Percentiles rank a stretch among this genome's conserved stretches.
Conservation (phyloP, 768 basidiomycete genomes). For the Mycena capillaripes region DNA sequence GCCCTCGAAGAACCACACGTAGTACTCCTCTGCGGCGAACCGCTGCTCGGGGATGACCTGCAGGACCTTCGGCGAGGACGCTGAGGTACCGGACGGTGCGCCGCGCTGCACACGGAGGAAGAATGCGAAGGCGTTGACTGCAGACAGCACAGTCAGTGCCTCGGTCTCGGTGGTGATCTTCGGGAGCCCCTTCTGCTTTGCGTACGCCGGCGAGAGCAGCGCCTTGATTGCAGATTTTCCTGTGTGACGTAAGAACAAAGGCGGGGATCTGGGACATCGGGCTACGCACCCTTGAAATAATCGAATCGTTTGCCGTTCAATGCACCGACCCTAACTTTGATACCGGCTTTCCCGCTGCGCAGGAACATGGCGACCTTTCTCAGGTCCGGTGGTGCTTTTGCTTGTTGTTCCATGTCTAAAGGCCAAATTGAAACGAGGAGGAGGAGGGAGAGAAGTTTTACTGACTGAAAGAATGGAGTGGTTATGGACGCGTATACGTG, state of each 20-base stretch:
- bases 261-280: background rate
- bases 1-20: constrained; percentile 97
- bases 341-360: constrained; percentile 86
- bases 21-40: constrained; percentile 87
- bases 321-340: constrained; percentile 92
- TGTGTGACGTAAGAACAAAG: constrained; percentile 46
- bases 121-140: constrained; percentile 87
- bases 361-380: constrained; percentile 90
- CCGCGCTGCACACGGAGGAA: constrained; percentile 93
- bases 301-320: constrained; percentile 95
- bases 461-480: background rate
- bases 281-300: constrained; percentile 93
- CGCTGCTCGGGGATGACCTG: constrained; percentile 86
- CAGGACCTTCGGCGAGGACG: constrained; percentile 82
- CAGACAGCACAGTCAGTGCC: constrained; percentile 75
- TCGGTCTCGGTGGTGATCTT: constrained; percentile 82
- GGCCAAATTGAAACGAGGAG: background rate
- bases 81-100: constrained; percentile 70
- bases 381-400: constrained; percentile 83
- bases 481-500: constrained; percentile 25
- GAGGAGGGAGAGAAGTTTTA: background rate
- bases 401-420: constrained; percentile 78
- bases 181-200: constrained; percentile 86
- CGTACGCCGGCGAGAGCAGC: constrained; percentile 91
- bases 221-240: constrained; percentile 96